Conservation (phyloP, 371 early-diverging fungal species). For the Apophysomyces variabilis region DNA sequence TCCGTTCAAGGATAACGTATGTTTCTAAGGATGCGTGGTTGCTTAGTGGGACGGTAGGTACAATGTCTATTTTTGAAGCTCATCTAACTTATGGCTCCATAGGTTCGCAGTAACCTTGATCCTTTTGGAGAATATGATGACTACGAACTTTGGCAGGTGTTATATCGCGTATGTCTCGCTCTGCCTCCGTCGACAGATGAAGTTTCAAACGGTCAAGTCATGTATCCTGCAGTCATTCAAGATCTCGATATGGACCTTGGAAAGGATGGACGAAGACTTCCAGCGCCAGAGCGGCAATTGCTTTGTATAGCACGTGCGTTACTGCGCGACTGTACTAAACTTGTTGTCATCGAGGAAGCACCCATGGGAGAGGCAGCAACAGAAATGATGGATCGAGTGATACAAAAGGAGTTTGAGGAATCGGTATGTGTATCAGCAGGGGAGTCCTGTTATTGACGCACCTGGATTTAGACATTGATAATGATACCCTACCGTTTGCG, state of each 20-base stretch:
- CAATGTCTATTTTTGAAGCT: not conserved
- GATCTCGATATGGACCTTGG: slow-evolving; percentile 65
- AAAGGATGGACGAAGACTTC: slow-evolving; percentile 70
- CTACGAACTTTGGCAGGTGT: slow-evolving; percentile 81
- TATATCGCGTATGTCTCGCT: slow-evolving; percentile 70
- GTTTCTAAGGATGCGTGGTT: slow-evolving; percentile 88
- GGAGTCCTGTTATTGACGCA: not conserved
- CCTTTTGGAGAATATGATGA: slow-evolving; percentile 80
- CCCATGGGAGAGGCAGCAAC: slow-evolving; percentile 71
- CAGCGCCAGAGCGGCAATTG: slow-evolving; percentile 83
- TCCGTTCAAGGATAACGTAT: slow-evolving; percentile 74
- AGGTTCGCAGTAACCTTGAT: slow-evolving; percentile 80
- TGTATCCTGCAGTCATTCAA: slow-evolving; percentile 37
- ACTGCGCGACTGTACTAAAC: slow-evolving; percentile 65
- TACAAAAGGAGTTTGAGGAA: slow-evolving; percentile 80
- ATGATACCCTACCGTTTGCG: slow-evolving; percentile 84
- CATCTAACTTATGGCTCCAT: not conserved
- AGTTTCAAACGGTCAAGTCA: slow-evolving; percentile 29
- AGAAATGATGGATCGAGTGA: slow-evolving; percentile 74
- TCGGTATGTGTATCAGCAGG: slow-evolving; percentile 34
- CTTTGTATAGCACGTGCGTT: slow-evolving; percentile 83
- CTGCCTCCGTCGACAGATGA: slow-evolving; percentile 18
- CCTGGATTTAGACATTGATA: slow-evolving; percentile 68
- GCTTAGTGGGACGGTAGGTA: slow-evolving; percentile 67
- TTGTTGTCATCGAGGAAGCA: slow-evolving; percentile 86